These are phyloP conservation scores for Leptomonas seymouri DNA, from an alignment of 208 protist genomes.

Conservation along the genomic window DNA sequence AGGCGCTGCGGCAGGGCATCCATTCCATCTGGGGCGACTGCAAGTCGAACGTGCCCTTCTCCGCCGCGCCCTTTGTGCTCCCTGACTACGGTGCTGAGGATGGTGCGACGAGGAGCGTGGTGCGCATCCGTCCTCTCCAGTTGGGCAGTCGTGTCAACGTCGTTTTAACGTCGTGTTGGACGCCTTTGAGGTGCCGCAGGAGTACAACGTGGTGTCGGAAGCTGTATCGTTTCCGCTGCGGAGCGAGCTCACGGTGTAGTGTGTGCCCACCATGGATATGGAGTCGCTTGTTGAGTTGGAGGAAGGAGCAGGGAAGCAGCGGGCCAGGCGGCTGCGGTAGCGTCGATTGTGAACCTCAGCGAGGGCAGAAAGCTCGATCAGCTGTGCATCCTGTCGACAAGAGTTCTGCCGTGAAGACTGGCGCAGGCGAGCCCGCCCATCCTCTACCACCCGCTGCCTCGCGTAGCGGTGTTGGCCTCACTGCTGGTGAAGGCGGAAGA, in stretches of 20 bases:
- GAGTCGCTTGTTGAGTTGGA: conserved; percentile 5
- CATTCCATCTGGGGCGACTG: conserved; percentile 14
- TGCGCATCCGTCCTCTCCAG: conserved; percentile 25
- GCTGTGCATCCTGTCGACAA: background rate
- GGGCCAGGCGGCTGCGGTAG: background rate
- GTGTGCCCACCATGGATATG: conserved; percentile 10
- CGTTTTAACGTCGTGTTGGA: conserved; percentile 18
- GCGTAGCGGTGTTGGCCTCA: conserved; percentile 43
- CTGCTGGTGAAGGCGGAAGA: conserved; percentile 50
- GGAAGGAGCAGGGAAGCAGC: background rate
- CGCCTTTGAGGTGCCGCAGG: conserved; percentile 19
- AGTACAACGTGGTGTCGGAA: conserved; percentile 22
- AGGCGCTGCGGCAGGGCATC: conserved; percentile 12
- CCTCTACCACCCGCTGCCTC: conserved; percentile 42
- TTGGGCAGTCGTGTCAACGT: conserved; percentile 22
- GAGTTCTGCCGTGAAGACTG: conserved; percentile 5
- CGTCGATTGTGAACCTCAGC: conserved; percentile 9
- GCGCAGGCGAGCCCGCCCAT: conserved; percentile 17
- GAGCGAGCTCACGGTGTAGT: conserved; percentile 4
- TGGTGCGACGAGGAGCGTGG: background rate
- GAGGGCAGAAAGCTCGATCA: background rate
- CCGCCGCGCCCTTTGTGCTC: conserved; percentile 23
- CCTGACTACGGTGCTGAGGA: background rate
- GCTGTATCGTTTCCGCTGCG: conserved; percentile 14
- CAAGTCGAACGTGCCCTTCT: conserved; percentile 16